phyloP scores from a whole-genome alignment of 495 filamentous ascomycete genomes.

The Hyaloscypha finlandica region DNA sequence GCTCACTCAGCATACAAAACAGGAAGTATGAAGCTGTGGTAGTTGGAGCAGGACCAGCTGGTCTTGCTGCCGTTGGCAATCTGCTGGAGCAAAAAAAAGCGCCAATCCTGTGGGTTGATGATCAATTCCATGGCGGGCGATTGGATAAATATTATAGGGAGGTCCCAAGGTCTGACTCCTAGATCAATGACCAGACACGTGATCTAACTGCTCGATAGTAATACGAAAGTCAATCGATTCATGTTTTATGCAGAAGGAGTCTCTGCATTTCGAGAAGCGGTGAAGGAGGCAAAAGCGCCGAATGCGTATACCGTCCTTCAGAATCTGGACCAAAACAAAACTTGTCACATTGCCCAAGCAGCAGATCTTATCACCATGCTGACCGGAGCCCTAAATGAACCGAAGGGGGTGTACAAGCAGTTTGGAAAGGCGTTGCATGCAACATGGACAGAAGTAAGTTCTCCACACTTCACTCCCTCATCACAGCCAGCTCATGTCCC shows the following conservation, averaged over 20 bases:
- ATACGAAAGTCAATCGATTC: slow-evolving; percentile 56
- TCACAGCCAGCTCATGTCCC: neutral
- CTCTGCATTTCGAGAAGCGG: slow-evolving; percentile 50
- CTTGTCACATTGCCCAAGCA: slow-evolving; percentile 54
- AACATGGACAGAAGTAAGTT: slow-evolving; percentile 23
- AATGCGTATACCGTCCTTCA: slow-evolving; percentile 52
- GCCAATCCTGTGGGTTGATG: slow-evolving; percentile 56
- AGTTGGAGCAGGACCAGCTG: slow-evolving; percentile 58
- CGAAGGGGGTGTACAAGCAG: slow-evolving; percentile 22
- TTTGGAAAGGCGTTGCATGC: slow-evolving; percentile 13
- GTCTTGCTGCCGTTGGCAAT: slow-evolving; percentile 58
- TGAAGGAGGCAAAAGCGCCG: slow-evolving; percentile 45
- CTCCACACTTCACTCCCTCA: neutral
- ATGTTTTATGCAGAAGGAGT: slow-evolving; percentile 50
- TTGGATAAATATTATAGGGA: slow-evolving; percentile 56
- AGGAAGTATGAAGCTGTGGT: slow-evolving; percentile 46
- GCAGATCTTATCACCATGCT: slow-evolving; percentile 54
- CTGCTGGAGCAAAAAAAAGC: slow-evolving; percentile 53
- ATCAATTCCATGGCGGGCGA: slow-evolving; percentile 52
- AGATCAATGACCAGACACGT: slow-evolving; percentile 5
- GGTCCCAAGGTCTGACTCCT: slow-evolving; percentile 50
- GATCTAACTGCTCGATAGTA: slow-evolving; percentile 34
- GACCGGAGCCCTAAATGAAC: slow-evolving; percentile 49
- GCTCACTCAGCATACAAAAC: neutral
- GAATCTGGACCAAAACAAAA: slow-evolving; percentile 54